These are phyloP conservation scores for Tetrapisispora arboricola DNA, from an alignment of 805 yeast species.

Conservation along the genomic window DNA sequence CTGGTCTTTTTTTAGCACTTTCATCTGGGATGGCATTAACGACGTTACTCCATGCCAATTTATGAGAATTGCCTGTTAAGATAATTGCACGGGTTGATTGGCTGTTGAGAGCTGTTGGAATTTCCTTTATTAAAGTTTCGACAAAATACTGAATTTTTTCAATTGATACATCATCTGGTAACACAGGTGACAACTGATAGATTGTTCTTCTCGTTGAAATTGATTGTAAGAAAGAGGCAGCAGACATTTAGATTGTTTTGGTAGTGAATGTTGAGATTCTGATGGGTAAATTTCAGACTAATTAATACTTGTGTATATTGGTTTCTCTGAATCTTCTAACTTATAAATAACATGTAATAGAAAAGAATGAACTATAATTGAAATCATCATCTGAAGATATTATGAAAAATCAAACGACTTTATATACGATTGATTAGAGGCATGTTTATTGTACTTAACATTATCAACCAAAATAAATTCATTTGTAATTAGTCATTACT, in stretches of 20 bases:
- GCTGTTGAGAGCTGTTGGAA: constrained; percentile 44
- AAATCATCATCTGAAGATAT: no score
- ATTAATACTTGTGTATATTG: no score
- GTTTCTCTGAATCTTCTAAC: no score
- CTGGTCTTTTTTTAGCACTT: constrained; percentile 33
- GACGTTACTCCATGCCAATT: constrained; percentile 37
- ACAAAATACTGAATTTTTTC: constrained; percentile 34
- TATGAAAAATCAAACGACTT: no score
- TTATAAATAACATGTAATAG: no score
- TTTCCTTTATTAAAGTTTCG: constrained; percentile 36
- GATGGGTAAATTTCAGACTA: no score
- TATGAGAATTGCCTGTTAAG: constrained; percentile 37
- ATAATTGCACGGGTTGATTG: constrained; percentile 42
- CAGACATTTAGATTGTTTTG: constrained; percentile 1
- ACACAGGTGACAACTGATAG: constrained; percentile 35
- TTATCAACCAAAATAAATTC: not conserved
- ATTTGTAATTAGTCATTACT: not conserved
- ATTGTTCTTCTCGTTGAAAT: constrained; percentile 37
- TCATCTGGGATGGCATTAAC: constrained; percentile 26
- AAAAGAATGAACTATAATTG: no score
- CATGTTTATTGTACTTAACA: no score
- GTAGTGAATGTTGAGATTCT: no score
- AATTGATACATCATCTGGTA: constrained; percentile 34
- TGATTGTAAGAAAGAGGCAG: constrained; percentile 22
- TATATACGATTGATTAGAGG: no score